Conservation (phyloP, 2,329 filamentous ascomycete genomes). For the Plenodomus lindquistii region DNA sequence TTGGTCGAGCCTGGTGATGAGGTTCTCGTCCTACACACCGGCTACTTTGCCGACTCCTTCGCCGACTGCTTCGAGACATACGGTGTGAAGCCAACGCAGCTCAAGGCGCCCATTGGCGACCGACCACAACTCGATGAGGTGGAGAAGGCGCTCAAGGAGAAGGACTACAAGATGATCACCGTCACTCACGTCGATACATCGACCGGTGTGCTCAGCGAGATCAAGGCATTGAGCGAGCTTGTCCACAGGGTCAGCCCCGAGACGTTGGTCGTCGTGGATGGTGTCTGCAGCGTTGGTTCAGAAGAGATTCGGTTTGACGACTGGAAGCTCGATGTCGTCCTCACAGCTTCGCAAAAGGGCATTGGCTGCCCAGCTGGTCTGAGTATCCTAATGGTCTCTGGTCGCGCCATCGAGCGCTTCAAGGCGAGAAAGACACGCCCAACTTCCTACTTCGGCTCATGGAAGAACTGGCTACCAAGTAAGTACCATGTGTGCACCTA, state of each 20-base stretch:
- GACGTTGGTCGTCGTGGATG: slow-evolving; percentile 89
- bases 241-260: slow-evolving; percentile 87
- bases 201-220: slow-evolving; percentile 90
- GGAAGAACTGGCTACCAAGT: slow-evolving; percentile 97
- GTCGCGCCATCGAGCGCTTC: slow-evolving; percentile 79
- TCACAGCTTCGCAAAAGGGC: slow-evolving; percentile 95
- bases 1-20: slow-evolving; percentile 87
- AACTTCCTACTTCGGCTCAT: slow-evolving; percentile 88
- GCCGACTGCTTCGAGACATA: slow-evolving; percentile 91
- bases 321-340: slow-evolving; percentile 88
- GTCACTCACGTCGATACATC: slow-evolving; percentile 98
- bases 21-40: slow-evolving; percentile 89
- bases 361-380: slow-evolving; percentile 94
- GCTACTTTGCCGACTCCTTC: slow-evolving; percentile 96
- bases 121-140: slow-evolving; percentile 85
- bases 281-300: slow-evolving; percentile 93
- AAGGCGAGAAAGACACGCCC: slow-evolving; percentile 80
- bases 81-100: slow-evolving; percentile 84
- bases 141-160: slow-evolving; percentile 84
- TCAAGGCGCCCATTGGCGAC: slow-evolving; percentile 86
- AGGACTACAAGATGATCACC: slow-evolving; percentile 91
- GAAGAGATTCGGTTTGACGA: slow-evolving; percentile 97
- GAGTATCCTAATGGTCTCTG: slow-evolving; percentile 92
- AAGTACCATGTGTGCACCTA: slow-evolving; percentile 22
- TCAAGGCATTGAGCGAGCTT: slow-evolving; percentile 79